Conservation (phyloP, 441 rosid species). For the Corymbia calophylla region DNA sequence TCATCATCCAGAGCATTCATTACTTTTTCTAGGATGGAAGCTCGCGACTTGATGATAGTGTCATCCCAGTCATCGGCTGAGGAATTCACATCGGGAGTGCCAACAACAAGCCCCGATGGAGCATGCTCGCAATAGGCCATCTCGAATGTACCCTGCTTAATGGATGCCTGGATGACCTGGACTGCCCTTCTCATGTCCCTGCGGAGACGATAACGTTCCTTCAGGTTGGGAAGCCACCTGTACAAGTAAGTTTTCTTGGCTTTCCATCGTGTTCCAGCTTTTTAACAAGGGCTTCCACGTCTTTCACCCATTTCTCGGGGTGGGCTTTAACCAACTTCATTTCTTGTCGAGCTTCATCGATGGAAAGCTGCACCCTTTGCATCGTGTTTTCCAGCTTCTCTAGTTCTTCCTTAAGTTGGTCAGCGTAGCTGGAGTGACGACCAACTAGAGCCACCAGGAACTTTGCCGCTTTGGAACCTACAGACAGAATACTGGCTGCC, state of each 20-base stretch:
- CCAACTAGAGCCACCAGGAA: neutral
- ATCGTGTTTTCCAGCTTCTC: neutral
- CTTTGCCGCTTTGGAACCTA: neutral
- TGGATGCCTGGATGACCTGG: accelerated
- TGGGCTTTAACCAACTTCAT: neutral
- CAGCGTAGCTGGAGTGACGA: neutral
- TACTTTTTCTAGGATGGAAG: neutral
- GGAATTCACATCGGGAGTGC: neutral
- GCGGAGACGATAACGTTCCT: neutral
- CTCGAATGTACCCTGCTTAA: accelerated
- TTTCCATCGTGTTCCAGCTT: accelerated
- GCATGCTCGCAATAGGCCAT: neutral
- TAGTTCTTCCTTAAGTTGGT: neutral
- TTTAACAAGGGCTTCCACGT: accelerated
- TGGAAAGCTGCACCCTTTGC: neutral
- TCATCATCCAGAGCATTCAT: neutral
- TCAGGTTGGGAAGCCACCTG: neutral
- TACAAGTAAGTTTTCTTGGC: neutral
- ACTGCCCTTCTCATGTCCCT: neutral
- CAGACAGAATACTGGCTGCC: neutral
- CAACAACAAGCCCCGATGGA: neutral
- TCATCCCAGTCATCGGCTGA: neutral
- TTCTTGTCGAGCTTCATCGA: neutral
- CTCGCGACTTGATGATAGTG: neutral
- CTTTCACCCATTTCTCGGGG: neutral